phyloP scores from a whole-genome alignment of 1,284 basidiomycete species.

The Ustilago hordei region DNA sequence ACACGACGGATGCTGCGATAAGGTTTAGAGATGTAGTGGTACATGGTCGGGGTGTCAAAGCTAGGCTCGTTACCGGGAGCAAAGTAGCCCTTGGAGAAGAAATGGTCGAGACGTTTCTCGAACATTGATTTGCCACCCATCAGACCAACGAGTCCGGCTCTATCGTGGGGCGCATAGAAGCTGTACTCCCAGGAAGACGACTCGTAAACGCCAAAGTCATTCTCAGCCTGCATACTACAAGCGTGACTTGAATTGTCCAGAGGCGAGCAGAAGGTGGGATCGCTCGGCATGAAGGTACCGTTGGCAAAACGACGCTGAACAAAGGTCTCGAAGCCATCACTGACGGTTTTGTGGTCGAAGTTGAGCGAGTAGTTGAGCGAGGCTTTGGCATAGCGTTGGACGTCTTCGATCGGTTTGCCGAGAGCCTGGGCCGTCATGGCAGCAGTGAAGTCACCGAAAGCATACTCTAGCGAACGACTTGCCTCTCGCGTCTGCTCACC shows the following conservation, averaged over 20 bases:
- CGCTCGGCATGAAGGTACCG: conserved; percentile 47
- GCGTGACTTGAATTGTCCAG: conserved; percentile 45
- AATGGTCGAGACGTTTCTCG: conserved; percentile 56
- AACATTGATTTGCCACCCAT: conserved; percentile 50
- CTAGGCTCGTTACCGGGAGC: conserved; percentile 61
- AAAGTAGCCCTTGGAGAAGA: conserved; percentile 56
- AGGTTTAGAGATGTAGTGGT: conserved; percentile 51
- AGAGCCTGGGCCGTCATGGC: conserved; percentile 50
- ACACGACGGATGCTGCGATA: conserved; percentile 44
- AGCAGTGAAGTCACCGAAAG: conserved; percentile 72
- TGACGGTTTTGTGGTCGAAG: conserved; percentile 44
- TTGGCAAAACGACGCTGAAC: conserved; percentile 56
- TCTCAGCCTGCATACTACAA: conserved; percentile 58
- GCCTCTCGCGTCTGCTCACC: conserved; percentile 61
- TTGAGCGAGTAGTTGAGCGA: conserved; percentile 59
- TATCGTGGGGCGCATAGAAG: conserved; percentile 60
- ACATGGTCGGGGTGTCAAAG: conserved; percentile 57
- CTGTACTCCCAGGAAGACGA: conserved; percentile 60
- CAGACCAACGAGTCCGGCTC: conserved; percentile 55
- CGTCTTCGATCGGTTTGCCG: conserved; percentile 30
- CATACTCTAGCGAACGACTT: conserved; percentile 67
- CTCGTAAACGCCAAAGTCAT: conserved; percentile 58
- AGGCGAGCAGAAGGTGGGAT: conserved; percentile 59
- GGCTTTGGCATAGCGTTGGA: conserved; percentile 29
- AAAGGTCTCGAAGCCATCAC: conserved; percentile 52